A percentile compares a stretch with the other conserved stretches of the same genome.
Conservation (phyloP, 805 yeast genomes). For the Saccharomyces eubayanus region DNA sequence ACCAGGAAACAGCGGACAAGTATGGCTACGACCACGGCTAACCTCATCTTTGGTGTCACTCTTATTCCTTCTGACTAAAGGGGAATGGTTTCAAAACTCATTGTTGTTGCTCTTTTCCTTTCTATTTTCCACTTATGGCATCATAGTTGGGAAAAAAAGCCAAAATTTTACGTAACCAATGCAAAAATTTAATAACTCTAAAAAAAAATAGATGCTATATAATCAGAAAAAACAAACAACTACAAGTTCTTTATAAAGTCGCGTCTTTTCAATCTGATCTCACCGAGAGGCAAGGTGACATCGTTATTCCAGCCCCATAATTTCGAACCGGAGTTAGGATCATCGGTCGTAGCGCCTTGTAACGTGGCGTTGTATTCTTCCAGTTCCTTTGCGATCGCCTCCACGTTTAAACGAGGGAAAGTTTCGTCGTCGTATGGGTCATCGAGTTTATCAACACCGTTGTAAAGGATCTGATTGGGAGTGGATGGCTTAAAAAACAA, state of each 20-base stretch:
- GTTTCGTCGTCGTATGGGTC: conserved; percentile 23
- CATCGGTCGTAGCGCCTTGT: background rate
- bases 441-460: conserved; percentile 30
- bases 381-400: background rate
- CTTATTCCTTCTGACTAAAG: background rate
- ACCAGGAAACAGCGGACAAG: background rate
- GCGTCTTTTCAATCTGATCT: background rate
- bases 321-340: background rate
- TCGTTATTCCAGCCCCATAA: background rate
- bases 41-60: background rate
- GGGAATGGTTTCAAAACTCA: background rate
- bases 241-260: background rate
- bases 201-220: too few relatives aligned
- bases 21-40: background rate
- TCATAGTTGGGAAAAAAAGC: background rate
- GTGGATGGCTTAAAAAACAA: conserved; percentile 42
- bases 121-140: background rate
- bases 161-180: too few relatives aligned
- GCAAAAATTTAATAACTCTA: too few relatives aligned
- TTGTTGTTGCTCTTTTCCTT: background rate
- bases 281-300: background rate
- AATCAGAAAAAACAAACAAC: background rate
- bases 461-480: conserved; percentile 49
- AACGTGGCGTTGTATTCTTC: background rate
- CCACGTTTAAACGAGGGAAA: conserved; percentile 12